Base-by-base conservation (phyloP, 2,329 filamentous ascomycete genomes). In the Drechslerella coelobrocha region DNA sequence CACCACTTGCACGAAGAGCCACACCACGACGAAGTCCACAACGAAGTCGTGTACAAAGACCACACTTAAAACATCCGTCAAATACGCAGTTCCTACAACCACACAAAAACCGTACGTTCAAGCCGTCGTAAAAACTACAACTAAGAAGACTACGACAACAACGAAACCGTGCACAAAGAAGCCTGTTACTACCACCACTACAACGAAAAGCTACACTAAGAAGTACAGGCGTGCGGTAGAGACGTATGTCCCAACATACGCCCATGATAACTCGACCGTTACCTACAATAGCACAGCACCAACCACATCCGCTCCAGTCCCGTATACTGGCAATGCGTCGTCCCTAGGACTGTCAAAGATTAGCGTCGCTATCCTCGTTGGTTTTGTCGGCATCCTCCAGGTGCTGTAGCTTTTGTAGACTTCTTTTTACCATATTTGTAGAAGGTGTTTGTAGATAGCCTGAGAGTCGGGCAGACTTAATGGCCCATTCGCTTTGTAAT, bases 31-130 rank as follows among this genome's bases (percentile, higher is more conserved):
- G 4, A 55, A 47, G 47, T 29, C 48, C 8, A 41, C 48, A 12
- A 51, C 56, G 5, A 55, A 55, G 48, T n/a, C 62, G 2, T 68
- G 56, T 19, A 68, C 55, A 0, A 56, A 19, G 1, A 56, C 50
- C n/a, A 68, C 63, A 4, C 31, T 56, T 6, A 68, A 61, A 21
- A n/a, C n/a, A n/a, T n/a, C n/a, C n/a, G n/a, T n/a, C n/a, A n/a
- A n/a, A n/a, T 60, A 68, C 37, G 47, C 48, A 8, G 53, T 47
- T 7, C 3, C 61, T 3, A 34, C 26, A 8, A 19, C 50, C 2
- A 53, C n/a, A 10, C 3, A 52, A n/a, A 26, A 52, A 12, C n/a
- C 54, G 34, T 59, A 41, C 23, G 52, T 45, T 10, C 52, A 55
- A 14, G 21, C 34, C 12, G 41, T 43, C 9, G 34, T 45, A 61